Base-by-base conservation (phyloP, 495 filamentous ascomycete genomes). In the Tetracladium setigerum region DNA sequence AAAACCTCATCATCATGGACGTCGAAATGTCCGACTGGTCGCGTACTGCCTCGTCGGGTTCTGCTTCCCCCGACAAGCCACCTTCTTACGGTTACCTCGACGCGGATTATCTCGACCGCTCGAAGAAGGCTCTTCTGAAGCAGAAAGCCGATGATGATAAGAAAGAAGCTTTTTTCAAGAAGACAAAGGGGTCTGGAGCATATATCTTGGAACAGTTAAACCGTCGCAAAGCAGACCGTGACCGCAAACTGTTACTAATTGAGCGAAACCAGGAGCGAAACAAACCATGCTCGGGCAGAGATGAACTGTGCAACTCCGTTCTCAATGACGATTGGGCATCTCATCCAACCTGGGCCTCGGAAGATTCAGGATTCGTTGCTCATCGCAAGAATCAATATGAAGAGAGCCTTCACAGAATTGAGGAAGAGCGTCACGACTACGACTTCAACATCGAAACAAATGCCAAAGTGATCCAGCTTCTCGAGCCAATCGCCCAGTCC, bases 301-400 rank as follows among this genome's bases (percentile, higher is more conserved):
- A 99, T 61, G 86, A 92, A 62, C 81, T 97, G 53, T 99, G 94
- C 62, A 77, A 83, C 46, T 74, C 78, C 37, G 92, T 97, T 1
- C 74, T 99, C 37, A 99, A 99, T 48, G 92, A 99, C 57, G 86
- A 95, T 51, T 99, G 94, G 94, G 92, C 90, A 1, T 96, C 90
- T 38, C 92, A 97, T 67, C 94, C 94, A 1, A 99, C 94, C 3
- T 99, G 94, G 94, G 94, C 91, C 1, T 96, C 90, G 1, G 94
- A 99, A 65, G 94, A 99, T 59, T 95, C 88, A 27, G 94, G 94
- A 2, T 99, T 99, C 55, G 88, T 99, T 47, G 94, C 92, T 2
- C 94, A 99, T 67, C 77, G 90, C 35, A 99, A 99, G 76, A 99
- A 97, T 57, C 74, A 78, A 16, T 91, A 79, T 49, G 94, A 99